A percentile compares a stretch with the other conserved stretches of the same genome.
Evolutionary conservation across 805 yeast species (phyloP).

Genomic region (Candida loeiensis): DNA sequence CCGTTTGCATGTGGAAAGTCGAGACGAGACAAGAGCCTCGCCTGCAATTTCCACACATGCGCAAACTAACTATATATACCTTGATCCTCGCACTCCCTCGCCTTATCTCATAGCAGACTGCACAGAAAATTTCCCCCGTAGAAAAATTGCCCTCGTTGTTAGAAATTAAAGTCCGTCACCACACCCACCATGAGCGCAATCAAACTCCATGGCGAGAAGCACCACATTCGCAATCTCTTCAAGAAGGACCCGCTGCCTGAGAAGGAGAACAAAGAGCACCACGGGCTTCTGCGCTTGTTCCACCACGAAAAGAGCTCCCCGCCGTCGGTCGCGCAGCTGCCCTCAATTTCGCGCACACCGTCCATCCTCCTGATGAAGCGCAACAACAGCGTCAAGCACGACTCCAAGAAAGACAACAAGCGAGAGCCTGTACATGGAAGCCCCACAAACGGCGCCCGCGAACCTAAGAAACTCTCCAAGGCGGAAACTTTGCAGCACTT

Average conservation of each 20-base stretch:
- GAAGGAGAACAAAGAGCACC: constrained; percentile 12
- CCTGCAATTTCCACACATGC: no score
- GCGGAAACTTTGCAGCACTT: constrained; percentile 39
- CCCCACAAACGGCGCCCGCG: neutral
- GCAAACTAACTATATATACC: neutral
- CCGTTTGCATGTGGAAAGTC: no score
- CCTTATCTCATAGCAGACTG: neutral
- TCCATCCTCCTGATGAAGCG: constrained; percentile 12
- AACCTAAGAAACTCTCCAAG: constrained; percentile 14
- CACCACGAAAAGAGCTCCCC: constrained; percentile 14
- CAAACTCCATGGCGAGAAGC: constrained; percentile 12
- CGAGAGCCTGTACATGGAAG: neutral
- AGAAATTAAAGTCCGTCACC: neutral
- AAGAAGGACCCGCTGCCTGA: constrained; percentile 15
- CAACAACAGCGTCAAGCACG: constrained; percentile 3
- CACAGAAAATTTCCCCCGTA: neutral
- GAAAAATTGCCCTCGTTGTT: constrained; percentile 1
- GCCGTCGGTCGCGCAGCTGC: constrained; percentile 5
- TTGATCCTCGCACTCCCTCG: neutral
- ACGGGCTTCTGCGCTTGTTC: constrained; percentile 19
- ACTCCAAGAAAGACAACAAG: constrained; percentile 1
- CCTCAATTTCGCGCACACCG: constrained; percentile 6
- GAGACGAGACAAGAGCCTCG: no score
- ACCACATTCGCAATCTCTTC: constrained; percentile 21
- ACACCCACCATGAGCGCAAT: constrained; percentile 8